Base-by-base conservation (phyloP, 805 yeast species). In the Suhomyces sp. region DNA sequence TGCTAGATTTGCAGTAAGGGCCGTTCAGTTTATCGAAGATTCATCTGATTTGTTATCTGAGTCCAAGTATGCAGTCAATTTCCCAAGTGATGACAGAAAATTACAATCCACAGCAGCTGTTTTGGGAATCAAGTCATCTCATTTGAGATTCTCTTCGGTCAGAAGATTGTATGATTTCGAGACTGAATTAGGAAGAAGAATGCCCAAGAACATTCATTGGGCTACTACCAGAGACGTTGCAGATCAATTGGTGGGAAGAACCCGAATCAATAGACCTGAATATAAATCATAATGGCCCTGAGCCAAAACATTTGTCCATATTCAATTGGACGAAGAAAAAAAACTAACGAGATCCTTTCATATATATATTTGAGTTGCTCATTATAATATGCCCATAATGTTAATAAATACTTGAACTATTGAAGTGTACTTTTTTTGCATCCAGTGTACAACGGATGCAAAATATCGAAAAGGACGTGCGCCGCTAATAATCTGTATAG, bases 151-250 rank as follows among this genome's bases (percentile, higher is more conserved):
- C 68, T 73, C 86, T 8, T 70, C 93, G 7, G 75, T 93, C 38
- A 74, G 85, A 56, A 76, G 74, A 40, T 71, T 91, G 46, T 90
- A 85, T 64, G 95, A 90, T 56, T 82, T 69, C 55, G 98, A 93
- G 63, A 88, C 98, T 12, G 88, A 86, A 49, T 58, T 85, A 23
- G 70, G 64, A 15, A 77, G 70, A 60, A 83, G 99, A 71, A 81
- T 93, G 77, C 95, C 98, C 51, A 88, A 86, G 70, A 65, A 70
- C 39, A 81, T 88, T 32, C 88, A 84, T 63, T 93, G 98, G 98
- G 69, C 72, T 31, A 70, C 70, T 19, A 68, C 81, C 33, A 75
- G 95, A 54, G 83, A 81, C 32, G 76, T 86, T 55, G 85, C 91
- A 38, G 95, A 88, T 66, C 81, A 80, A 63, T 69, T 91, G 58